Base-by-base conservation (phyloP, 2,329 filamentous ascomycete genomes). In the Hymenoscyphus linearis region DNA sequence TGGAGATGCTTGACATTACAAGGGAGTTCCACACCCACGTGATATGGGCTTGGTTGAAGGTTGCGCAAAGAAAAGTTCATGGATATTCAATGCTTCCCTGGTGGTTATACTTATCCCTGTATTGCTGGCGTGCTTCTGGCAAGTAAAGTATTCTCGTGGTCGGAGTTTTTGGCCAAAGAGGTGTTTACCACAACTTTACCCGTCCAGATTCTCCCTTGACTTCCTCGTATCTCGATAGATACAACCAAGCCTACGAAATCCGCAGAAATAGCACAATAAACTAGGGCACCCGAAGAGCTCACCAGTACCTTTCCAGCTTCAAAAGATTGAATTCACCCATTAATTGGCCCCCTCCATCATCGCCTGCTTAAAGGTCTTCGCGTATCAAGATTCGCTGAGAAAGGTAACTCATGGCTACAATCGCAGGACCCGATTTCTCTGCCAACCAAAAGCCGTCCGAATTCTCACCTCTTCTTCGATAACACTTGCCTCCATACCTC, bases 401-500 rank as follows among this genome's bases (percentile, higher is more conserved):
- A 47, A 2, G 5, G n/a, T 47, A 47, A 47, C 7, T 47, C 40
- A 47, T 10, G n/a, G 5, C 10, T 22, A 9, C 2, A 47, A 10
- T 47, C 18, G 22, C 40, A 25, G 27, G 72, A 70, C 62, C 18
- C 68, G 69, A 18, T 63, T 70, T 52, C 71, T 73, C 68, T 63
- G 70, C 40, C 65, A 71, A 40, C 60, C 72, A 35, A 70, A 67
- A n/a, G 67, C 67, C 3, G 70, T 65, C 16, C 67, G 70, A 59
- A 71, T 74, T 31, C 66, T 71, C 40, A 62, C 67, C 10, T 66
- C 71, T 58, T 62, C 67, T 31, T 65, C 63, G 67, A 68, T n/a
- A 65, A 71, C 55, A 64, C 62, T 31, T 74, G 70, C 58, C 62
- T 66, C 4, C 72, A 74, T 55, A 73, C 69, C 3, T 59, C 60